Evolutionary conservation across 129 eudicot genomes (phyloP), one percentile per base, ranked within the genome.

Genomic region (Calendula officinalis): DNA sequence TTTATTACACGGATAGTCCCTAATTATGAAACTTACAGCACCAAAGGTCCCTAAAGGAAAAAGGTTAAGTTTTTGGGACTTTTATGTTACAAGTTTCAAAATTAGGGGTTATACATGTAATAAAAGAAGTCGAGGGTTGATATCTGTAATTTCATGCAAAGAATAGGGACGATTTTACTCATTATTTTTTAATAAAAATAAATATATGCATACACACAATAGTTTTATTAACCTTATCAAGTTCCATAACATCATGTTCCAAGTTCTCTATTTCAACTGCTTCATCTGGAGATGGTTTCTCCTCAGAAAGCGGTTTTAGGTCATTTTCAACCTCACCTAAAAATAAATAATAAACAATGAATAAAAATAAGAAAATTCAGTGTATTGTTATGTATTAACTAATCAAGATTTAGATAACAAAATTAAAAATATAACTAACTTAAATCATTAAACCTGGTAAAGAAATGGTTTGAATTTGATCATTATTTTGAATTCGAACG

Each of bases 401-500:
- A 33, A 45, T 10, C 13, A 7, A 13, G 62, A n/a, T 36, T 56
- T n/a, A 15, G 13, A 11, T 22, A n/a, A 12, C 13, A 4, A 14
- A 47, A 64, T 14, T 9, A 32, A 59, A 40, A 39, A 76, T 46
- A 71, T 38, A 67, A 60, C 60, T 50, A 35, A 22, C 41, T 13
- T 41, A 7, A 27, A 65, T 56, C 37, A 50, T 40, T 52, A 60
- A 74, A 86, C 95, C 97, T 90, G 83, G 47, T 69, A 67, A 47
- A 48, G 76, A 3, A 44, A 71, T 8, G 32, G 63, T 66, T 66
- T 74, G 77, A 75, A 54, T 68, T 73, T 80, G 82, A 59, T 64
- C 45, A 39, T 22, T 22, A 22, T 22, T 66, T 66, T 74, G 77
- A 75, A 54, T 68, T 73, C 78, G 82, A 59, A 60, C 45, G 34